Evolutionary conservation across 371 early-diverging fungal species (phyloP).

Genomic region (Amoeboradix gromovi): DNA sequence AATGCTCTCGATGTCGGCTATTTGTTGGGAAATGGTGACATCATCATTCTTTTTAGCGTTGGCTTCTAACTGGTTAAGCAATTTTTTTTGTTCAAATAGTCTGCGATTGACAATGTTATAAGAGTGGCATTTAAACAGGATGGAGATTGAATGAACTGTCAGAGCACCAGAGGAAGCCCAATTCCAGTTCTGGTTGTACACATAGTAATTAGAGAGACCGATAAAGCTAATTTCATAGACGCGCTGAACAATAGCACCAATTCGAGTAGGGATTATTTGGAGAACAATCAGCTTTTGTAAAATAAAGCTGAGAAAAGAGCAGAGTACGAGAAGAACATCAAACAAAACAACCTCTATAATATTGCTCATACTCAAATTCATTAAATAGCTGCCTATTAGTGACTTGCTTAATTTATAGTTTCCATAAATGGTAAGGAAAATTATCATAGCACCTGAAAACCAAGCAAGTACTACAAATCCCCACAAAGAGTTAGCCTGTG

Average conservation of each 20-base stretch:
- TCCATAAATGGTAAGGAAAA: background rate
- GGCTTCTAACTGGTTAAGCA: conserved; percentile 6
- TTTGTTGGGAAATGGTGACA: conserved; percentile 5
- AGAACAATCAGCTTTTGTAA: background rate
- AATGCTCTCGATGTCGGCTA: background rate
- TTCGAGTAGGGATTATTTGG: background rate
- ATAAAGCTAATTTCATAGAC: background rate
- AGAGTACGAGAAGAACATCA: background rate
- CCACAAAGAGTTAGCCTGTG: background rate
- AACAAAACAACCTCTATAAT: background rate
- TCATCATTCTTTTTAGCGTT: conserved; percentile 7
- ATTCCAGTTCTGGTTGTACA: background rate
- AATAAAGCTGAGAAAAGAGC: background rate
- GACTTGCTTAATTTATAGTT: background rate
- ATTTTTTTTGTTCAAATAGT: conserved; percentile 19
- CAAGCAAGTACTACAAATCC: background rate
- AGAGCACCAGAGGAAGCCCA: background rate
- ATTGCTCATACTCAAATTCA: background rate
- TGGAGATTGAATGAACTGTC: conserved; percentile 43
- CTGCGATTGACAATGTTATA: conserved; percentile 39
- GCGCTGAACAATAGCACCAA: background rate
- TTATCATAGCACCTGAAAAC: background rate
- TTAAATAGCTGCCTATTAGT: background rate
- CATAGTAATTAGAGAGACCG: background rate
- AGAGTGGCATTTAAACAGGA: conserved; percentile 81